A percentile compares a stretch with the other conserved stretches of the same genome.
phyloP scores from a whole-genome alignment of 106 monocot species.

The Dendrobium chrysotoxum region DNA sequence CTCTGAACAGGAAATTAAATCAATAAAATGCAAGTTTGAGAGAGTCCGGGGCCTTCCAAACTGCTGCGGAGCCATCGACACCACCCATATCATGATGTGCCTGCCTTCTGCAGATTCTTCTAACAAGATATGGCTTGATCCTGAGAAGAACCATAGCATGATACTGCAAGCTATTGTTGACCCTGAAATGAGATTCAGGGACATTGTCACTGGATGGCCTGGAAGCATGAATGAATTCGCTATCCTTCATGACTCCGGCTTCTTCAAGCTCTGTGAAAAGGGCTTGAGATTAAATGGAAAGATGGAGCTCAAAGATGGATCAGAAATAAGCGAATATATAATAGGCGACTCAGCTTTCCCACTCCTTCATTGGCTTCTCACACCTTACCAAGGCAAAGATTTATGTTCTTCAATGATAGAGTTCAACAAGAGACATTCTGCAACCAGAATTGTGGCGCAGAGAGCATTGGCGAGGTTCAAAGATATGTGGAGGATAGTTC shows the following conservation, averaged over 20 bases:
- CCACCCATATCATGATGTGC: constrained; percentile 73
- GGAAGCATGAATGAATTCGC: constrained; percentile 62
- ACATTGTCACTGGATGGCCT: constrained; percentile 84
- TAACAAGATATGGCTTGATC: constrained; percentile 54
- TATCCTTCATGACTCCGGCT: constrained; percentile 58
- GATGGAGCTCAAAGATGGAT: constrained; percentile 21
- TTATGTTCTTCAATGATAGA: constrained; percentile 27
- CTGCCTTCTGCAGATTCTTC: constrained; percentile 43
- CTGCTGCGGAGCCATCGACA: constrained; percentile 67
- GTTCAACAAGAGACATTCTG: constrained; percentile 65
- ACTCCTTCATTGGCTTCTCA: constrained; percentile 76
- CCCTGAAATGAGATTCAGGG: constrained; percentile 52
- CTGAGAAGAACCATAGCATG: constrained; percentile 68
- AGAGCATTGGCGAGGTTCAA: constrained; percentile 72
- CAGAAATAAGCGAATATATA: constrained; percentile 66
- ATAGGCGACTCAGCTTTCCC: constrained; percentile 67
- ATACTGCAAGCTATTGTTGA: constrained; percentile 51
- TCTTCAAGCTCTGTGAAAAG: constrained; percentile 71
- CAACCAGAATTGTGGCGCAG: constrained; percentile 60
- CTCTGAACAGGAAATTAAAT: constrained; percentile 28
- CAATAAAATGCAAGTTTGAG: constrained; percentile 56
- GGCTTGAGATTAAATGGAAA: constrained; percentile 42
- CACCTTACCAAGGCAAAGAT: constrained; percentile 65
- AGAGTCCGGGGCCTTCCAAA: constrained; percentile 56
- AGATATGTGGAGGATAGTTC: constrained; percentile 74